Evolutionary conservation across 805 yeast species (phyloP), one percentile per base, ranked within the genome.

Genomic region (Kluyveromyces starmeri): DNA sequence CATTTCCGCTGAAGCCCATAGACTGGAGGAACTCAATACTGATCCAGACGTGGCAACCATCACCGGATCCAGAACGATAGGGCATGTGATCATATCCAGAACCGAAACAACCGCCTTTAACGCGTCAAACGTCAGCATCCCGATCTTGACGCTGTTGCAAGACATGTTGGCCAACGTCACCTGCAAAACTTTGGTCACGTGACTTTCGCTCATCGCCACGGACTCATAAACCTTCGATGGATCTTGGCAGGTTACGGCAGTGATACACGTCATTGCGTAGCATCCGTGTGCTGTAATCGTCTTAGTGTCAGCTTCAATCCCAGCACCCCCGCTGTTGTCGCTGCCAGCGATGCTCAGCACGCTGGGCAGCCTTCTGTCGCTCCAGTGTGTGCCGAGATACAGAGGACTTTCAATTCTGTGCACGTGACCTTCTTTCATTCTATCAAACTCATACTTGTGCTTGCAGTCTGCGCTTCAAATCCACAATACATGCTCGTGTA

Each of bases 261-360:
- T 71, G 28, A 83, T 75, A 47, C 86, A 79, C 1, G 88, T 80
- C 54, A 78, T 58, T 0, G 83, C 95, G 48, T 77, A 82, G 33
- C 84, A 84, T 11, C 73, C 72, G 47, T 80, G 83, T 1, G 82
- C 81, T 3, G 81, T 66, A 36, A 84, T 70, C 0, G 95, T 76
- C 58, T 85, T 85, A 24, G 84, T 52, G 52, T 84, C 95, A 1
- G 95, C 95, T 54, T 84, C 95, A 32, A 84, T 76, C 3, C 95
- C 95, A 2, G 95, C 95, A 3, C 95, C 95, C 2, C 95, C 95
- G 8, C 89, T 78, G 28, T 78, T 71, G 52, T 84, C 95, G 0
- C 89, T 78, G 0, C 94, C 94, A 2, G 85, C 85, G 28, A 70
- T 58, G 1, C 70, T 65, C 36, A 70, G 44, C 1, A 70, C 71